Evolutionary conservation across 2,329 filamentous ascomycete species (phyloP).

Genomic region (Purpureocillium takamizusanense): DNA sequence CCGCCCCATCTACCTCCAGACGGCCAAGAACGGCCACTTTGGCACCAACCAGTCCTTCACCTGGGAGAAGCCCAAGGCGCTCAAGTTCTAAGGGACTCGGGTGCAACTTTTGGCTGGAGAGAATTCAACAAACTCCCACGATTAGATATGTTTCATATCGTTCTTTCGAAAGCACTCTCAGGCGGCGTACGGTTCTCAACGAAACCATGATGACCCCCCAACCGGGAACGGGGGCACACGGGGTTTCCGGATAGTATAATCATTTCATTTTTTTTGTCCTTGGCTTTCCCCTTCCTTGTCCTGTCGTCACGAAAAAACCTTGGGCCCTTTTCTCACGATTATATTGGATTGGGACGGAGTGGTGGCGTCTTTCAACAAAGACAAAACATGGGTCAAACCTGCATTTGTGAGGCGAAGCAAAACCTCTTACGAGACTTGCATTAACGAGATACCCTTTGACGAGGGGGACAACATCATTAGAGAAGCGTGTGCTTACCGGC

Average conservation of each 20-base stretch:
- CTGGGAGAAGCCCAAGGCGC: conserved; percentile 96
- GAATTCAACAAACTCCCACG: conserved; percentile 32
- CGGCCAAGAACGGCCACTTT: conserved; percentile 99
- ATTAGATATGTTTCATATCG: conserved; percentile 28
- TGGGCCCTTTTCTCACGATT: conserved; percentile 21
- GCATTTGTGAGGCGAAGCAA: conserved; percentile 27
- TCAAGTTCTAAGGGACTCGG: conserved; percentile 65
- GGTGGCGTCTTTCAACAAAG: conserved; percentile 40
- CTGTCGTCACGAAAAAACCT: conserved; percentile 5
- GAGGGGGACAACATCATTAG: conserved; percentile 18
- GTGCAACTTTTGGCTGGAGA: conserved; percentile 14
- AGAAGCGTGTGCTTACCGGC: conserved; percentile 24
- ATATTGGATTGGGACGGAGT: conserved; percentile 22
- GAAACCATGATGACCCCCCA: conserved; percentile 27
- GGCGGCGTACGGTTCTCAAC: conserved; percentile 38
- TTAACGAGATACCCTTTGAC: conserved; percentile 27
- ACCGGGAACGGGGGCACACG: conserved; percentile 20
- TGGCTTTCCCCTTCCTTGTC: conserved; percentile 8
- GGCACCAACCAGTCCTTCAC: conserved; percentile 90
- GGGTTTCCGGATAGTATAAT: conserved; percentile 22
- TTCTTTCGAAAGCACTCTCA: conserved; percentile 23
- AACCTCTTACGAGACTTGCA: conserved; percentile 25
- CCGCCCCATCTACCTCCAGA: conserved; percentile 96
- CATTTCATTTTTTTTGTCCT: conserved; percentile 8
- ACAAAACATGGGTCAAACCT: conserved; percentile 23